Evolutionary conservation across 306 rosid genomes (phyloP), one percentile per base, ranked within the genome.

Genomic region (Vigna hirtella): DNA sequence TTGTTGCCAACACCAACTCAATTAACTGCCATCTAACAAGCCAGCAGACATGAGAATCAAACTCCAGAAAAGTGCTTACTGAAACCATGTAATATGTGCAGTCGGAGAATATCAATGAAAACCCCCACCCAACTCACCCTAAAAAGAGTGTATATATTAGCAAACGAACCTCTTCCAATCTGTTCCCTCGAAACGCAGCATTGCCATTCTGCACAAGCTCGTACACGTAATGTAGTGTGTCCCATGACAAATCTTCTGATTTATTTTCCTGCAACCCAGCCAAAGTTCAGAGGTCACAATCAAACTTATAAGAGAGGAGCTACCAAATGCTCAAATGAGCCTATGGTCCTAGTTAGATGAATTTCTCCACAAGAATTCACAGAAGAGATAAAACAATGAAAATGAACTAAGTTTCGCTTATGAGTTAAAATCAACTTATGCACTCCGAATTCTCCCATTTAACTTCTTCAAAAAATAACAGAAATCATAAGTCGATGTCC

Each of bases 161-260:
- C 64, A 82, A 38, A 43, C 49, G 58, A 8, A 95, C 99, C 97
- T 93, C 96, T 82, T 92, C 94, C 76, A 85, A 84, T 48, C 80
- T 84, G 36, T 84, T 83, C 63, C 87, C 90, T 70, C 90, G 85
- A 80, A 91, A 93, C 22, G 93, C 90, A 7, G 4, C 79, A 83
- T 95, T 95, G 48, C 99, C 99, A 50, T 78, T 85, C 82, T 85
- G 90, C 78, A 95, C 94, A 20, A 88, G 90, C 50, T 90, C 83
- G 32, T 86, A 77, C 32, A 95, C 82, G 80, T 88, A 88, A 20
- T 43, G 84, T 75, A 87, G 77, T 64, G 88, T 80, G 75, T 88
- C 96, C 88, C 79, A 45, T 17, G 91, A 79, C 86, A 90, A 81
- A 18, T 81, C 84, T 61, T 74, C 91, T 42, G 83, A 83, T 73